Conservation (phyloP, 495 filamentous ascomycete species). For the Lentithecium fluviatile region DNA sequence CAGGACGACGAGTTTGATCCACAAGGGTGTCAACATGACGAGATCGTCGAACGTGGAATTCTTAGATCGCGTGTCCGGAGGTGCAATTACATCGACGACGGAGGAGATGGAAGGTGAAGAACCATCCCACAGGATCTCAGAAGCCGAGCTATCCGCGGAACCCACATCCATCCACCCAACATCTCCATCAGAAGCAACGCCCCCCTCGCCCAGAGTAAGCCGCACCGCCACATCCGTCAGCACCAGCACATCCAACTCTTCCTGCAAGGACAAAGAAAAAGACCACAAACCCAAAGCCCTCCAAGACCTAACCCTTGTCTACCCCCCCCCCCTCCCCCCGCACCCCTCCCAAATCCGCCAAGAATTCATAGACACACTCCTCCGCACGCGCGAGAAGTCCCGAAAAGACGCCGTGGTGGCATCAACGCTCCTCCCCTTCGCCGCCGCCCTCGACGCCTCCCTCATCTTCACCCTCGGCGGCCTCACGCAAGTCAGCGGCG, state of each 20-base stretch:
- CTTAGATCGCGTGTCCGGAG: constrained; percentile 41
- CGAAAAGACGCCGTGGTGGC: constrained; percentile 45
- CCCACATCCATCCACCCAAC: background rate
- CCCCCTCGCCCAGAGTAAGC: background rate
- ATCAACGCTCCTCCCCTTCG: constrained; percentile 43
- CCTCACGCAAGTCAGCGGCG: constrained; percentile 41
- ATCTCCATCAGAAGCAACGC: background rate
- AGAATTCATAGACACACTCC: constrained; percentile 44
- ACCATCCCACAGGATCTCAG: background rate
- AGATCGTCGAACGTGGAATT: constrained; percentile 45
- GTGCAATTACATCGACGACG: constrained; percentile 12
- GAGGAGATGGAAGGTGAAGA: constrained; percentile 8
- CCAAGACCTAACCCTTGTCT: constrained; percentile 34
- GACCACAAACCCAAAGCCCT: constrained; percentile 9
- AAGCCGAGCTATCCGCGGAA: background rate
- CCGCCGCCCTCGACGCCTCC: constrained; percentile 39
- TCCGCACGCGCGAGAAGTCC: constrained; percentile 44
- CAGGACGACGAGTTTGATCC: constrained; percentile 42
- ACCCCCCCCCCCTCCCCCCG: constrained; percentile 38
- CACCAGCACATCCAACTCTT: background rate
- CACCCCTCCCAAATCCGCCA: constrained; percentile 38
- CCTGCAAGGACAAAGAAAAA: constrained; percentile 1
- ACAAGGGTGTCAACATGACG: constrained; percentile 40
- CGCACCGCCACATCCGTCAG: background rate
- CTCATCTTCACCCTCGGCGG: constrained; percentile 44